Evolutionary conservation across 441 rosid genomes (phyloP).

Genomic region (Gossypium trilobum): DNA sequence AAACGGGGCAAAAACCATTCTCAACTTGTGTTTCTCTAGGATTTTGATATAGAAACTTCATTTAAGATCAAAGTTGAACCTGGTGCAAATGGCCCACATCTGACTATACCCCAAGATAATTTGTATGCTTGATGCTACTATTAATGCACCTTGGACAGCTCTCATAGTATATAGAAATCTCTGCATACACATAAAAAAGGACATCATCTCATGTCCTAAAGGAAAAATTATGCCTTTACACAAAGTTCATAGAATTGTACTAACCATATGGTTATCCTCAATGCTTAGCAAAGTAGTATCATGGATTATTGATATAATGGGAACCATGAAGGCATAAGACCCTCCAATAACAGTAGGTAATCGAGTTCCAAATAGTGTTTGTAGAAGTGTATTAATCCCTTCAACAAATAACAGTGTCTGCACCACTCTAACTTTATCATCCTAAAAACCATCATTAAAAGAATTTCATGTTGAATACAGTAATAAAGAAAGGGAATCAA

Average conservation of each 20-base stretch:
- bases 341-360: conserved; percentile 94
- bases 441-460: conserved; percentile 37
- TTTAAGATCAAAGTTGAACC: conserved; percentile 34
- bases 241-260: conserved; percentile 15
- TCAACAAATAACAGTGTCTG: conserved; percentile 88
- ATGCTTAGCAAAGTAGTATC: conserved; percentile 70
- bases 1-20: conserved; percentile 15
- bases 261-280: conserved; percentile 66
- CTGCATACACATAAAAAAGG: conserved; percentile 28
- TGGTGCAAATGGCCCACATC: conserved; percentile 90
- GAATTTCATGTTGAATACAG: no score
- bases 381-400: conserved; percentile 87
- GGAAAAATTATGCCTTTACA: no score
- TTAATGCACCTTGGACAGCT: conserved; percentile 97
- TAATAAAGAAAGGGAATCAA: neutral
- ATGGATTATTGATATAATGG: conserved; percentile 75
- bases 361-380: conserved; percentile 83
- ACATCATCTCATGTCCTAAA: no score
- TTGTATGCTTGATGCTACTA: conserved; percentile 91
- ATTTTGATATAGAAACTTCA: neutral
- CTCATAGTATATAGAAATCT: conserved; percentile 89
- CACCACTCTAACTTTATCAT: conserved; percentile 90
- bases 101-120: conserved; percentile 94
- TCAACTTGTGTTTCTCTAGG: neutral
- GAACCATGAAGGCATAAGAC: conserved; percentile 94